A percentile compares a stretch with the other conserved stretches of the same genome.
Conservation (phyloP, 192 early-diverging fungal species). For the Coemansia sp. region DNA sequence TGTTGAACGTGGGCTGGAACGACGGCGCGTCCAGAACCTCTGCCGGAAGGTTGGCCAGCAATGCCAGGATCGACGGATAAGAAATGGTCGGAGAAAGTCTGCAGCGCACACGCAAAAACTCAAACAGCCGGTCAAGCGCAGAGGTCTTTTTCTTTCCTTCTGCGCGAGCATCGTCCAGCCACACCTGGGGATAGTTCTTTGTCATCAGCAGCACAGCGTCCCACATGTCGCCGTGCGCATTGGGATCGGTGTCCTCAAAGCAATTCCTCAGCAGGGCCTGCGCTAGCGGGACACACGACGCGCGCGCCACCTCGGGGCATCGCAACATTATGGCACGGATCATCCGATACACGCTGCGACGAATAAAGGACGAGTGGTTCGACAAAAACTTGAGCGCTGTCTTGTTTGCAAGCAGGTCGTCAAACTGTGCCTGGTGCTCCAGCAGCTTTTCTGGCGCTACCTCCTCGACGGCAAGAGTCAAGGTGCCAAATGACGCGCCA, state of each 20-base stretch:
- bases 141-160: slow-evolving; percentile 35
- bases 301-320: slow-evolving; percentile 43
- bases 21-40: slow-evolving; percentile 16
- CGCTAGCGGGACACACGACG: slow-evolving; percentile 48
- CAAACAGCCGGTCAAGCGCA: slow-evolving; percentile 57
- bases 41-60: slow-evolving; percentile 64
- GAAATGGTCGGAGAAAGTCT: slow-evolving; percentile 62
- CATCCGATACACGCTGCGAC: slow-evolving; percentile 35
- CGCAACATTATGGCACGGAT: slow-evolving; percentile 25
- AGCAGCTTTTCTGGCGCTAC: slow-evolving; percentile 6
- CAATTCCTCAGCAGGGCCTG: slow-evolving; percentile 58
- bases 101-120: slow-evolving; percentile 64
- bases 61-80: slow-evolving; percentile 74
- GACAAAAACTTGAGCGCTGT: slow-evolving; percentile 11
- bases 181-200: slow-evolving; percentile 62
- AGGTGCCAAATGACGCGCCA: slow-evolving; percentile 36
- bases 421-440: slow-evolving; percentile 33
- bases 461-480: slow-evolving; percentile 32
- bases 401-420: slow-evolving; percentile 15
- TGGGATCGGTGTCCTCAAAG: slow-evolving; percentile 71
- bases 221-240: slow-evolving; percentile 79
- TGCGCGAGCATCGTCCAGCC: slow-evolving; percentile 25
- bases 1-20: slow-evolving; percentile 23
- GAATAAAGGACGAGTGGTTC: slow-evolving; percentile 26
- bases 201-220: slow-evolving; percentile 78